These are phyloP conservation scores for Magnusiomyces clavatus DNA, from an alignment of 1,139 yeast genomes.

Conservation along the genomic window DNA sequence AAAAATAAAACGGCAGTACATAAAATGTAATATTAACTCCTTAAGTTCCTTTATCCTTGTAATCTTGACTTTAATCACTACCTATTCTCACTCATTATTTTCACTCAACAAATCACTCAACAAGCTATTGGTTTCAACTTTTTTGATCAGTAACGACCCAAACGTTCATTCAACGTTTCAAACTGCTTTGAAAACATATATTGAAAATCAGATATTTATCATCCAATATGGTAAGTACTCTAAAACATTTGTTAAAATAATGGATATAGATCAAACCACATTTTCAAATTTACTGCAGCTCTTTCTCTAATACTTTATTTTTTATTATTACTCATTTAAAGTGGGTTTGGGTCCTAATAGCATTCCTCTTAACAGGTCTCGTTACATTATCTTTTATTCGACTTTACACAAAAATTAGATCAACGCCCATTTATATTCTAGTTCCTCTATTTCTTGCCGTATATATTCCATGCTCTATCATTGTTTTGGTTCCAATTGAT, in stretches of 20 bases:
- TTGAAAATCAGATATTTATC: slow-evolving; percentile 8
- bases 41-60: slow-evolving; percentile 1
- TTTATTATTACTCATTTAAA: too few species aligned
- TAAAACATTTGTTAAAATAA: slow-evolving; percentile 3
- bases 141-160: too few species aligned
- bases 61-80: slow-evolving; percentile 3
- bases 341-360: slow-evolving; percentile 30
- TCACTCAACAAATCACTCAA: not conserved
- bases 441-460: slow-evolving; percentile 40
- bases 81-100: not conserved
- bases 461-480: slow-evolving; percentile 48
- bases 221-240: slow-evolving; percentile 4
- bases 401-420: slow-evolving; percentile 31
- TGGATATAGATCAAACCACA: not conserved
- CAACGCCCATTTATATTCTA: slow-evolving; percentile 37
- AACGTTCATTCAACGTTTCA: not conserved
- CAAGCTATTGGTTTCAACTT: too few species aligned
- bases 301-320: not conserved
- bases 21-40: not conserved
- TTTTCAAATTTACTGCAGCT: not conserved
- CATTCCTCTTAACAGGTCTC: slow-evolving; percentile 30
- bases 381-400: slow-evolving; percentile 32
- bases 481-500: slow-evolving; percentile 50
- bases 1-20: too few species aligned
- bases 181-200: slow-evolving; percentile 7